Base-by-base conservation (phyloP, 2,329 filamentous ascomycete species). In the Apiospora saccharicola region DNA sequence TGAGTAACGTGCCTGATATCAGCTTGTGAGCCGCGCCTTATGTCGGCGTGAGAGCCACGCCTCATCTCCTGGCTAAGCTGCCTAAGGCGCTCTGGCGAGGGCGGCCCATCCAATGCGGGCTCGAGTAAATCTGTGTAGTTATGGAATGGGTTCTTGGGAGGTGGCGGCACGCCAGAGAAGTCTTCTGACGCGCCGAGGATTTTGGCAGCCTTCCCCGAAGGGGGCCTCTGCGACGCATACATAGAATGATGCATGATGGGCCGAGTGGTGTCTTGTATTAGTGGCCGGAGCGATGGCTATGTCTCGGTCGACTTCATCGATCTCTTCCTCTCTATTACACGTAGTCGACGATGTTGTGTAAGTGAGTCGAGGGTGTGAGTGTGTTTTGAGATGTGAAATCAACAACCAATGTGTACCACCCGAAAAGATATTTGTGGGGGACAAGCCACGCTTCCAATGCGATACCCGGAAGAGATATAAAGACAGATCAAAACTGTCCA, bases 21-120 rank as follows among this genome's bases (percentile, higher is more conserved):
- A 78, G 87, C 87, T 49, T 53, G 47, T 4, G 44, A 47, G 41
- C 71, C 46, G 37, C 70, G 70, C 46, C 72, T 53, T 4, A 73
- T 70, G 80, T 90, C 87, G 79, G 87, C 87, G 41, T 46, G 47
- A 4, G 44, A 47, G 19, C 70, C 37, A 30, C 70, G 70, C 51
- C 72, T 67, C 19, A 75, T 70, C 51, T 70, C 75, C 71, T 75
- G 75, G 79, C 84, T 90, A 70, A 90, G 83, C 72, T 88, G 88
- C 75, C 89, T 87, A 76, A 90, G 85, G 74, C 85, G 86, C 76
- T 89, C 87, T 41, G 90, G 88, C 46, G 90, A 91, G 0, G 90
- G 89, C 53, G 90, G 89, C 24, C 88, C 88, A 76, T 91, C 88
- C 71, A 91, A 81, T 73, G 90, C 86, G 68, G 90, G 89, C 72